Evolutionary conservation across 768 basidiomycete species (phyloP), one percentile per base, ranked within the genome.

Genomic region (Amanita muscaria): DNA sequence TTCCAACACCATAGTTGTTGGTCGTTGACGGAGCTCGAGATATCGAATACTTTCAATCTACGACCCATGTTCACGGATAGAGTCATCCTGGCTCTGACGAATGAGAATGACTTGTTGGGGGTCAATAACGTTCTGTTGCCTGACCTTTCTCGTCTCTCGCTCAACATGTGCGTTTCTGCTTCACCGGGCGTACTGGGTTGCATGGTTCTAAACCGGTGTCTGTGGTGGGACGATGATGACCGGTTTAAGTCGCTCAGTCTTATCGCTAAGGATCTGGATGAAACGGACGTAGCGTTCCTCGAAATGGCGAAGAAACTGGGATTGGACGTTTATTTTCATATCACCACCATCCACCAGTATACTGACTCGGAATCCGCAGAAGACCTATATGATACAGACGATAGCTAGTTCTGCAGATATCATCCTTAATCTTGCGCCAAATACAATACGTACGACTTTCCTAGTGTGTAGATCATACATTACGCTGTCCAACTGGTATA

Each of bases 61-160:
- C n/a, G 12, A 15, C 42, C 42, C 14, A 44, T 27, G 32, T 29
- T 44, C 11, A 44, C 32, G 6, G 42, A 44, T 36, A 25, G 9
- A 12, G 24, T 44, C n/a, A 10, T 44, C 16, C 15, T 11, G 5
- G 15, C 18, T 11, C 33, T 44, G 14, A 36, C 22, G n/a, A n/a
- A n/a, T n/a, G n/a, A n/a, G 15, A 34, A 44, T 3, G n/a, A 14
- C 7, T 23, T 23, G 10, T 11, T 3, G 7, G 32, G 27, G 12
- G 19, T 15, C 5, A n/a, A 21, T n/a, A 9, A 36, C 6, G 6
- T 25, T 4, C 21, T 44, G 4, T 44, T 34, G 9, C 42, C 42
- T 15, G 16, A 44, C 19, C 15, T 44, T 21, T 18, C 19, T 9
- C 42, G 23, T 34, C 33, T 43, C 33, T 15, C 16, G 21, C 22